Evolutionary conservation across 352 stramenopile species (phyloP).

Genomic region (Globisporangium ultimum): DNA sequence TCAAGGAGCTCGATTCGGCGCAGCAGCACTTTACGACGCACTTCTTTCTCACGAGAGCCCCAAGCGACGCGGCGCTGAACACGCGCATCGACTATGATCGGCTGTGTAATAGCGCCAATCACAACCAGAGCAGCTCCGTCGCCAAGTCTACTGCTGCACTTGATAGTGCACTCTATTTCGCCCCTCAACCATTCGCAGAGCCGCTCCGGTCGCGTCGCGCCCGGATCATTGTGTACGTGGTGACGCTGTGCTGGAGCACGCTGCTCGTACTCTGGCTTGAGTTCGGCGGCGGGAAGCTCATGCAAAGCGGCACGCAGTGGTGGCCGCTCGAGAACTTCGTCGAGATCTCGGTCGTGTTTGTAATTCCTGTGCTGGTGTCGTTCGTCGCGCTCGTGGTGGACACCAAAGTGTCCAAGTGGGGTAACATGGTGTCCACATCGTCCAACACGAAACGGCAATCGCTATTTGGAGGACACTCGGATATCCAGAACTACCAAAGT

Average conservation of each 20-base stretch:
- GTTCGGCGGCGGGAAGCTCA: constrained; percentile 29
- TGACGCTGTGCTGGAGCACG: constrained; percentile 21
- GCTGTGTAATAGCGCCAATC: neutral
- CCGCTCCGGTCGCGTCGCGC: constrained; percentile 23
- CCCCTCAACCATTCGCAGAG: constrained; percentile 25
- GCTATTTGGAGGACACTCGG: no score
- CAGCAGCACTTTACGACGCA: constrained; percentile 18
- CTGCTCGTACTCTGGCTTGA: constrained; percentile 34
- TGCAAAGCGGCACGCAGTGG: constrained; percentile 22
- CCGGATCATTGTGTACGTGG: constrained; percentile 25
- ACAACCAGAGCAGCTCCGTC: no score
- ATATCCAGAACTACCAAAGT: no score
- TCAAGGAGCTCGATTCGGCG: constrained; percentile 9
- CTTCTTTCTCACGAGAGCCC: constrained; percentile 33
- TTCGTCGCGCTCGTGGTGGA: constrained; percentile 18
- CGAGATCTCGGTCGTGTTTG: constrained; percentile 33
- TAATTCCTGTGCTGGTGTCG: constrained; percentile 18
- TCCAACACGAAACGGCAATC: no score
- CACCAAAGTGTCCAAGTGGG: constrained; percentile 13
- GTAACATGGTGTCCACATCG: neutral
- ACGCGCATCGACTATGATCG: constrained; percentile 26
- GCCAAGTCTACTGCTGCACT: no score
- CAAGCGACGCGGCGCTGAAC: constrained; percentile 17
- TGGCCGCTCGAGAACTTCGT: constrained; percentile 53
- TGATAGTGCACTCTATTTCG: no score